phyloP scores from a whole-genome alignment of 225 moss, liverwort and hornwort genomes.

The Bryoerythrophyllum caledonicum region DNA sequence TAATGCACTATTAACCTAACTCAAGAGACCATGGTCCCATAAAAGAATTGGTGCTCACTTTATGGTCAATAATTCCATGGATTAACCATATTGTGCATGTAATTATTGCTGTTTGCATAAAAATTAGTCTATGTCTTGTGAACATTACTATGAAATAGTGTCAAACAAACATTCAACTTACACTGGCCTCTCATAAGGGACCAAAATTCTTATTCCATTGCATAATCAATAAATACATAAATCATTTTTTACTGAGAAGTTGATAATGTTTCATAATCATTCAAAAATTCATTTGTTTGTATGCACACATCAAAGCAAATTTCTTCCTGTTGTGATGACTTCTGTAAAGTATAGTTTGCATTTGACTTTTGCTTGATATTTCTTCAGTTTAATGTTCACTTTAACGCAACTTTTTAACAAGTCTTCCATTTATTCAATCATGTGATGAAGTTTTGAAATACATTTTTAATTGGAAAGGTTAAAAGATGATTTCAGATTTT shows the following conservation, averaged over 20 bases:
- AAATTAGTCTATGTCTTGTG: not conserved
- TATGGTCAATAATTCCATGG: not conserved
- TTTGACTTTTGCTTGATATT: no score
- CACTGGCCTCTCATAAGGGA: no score
- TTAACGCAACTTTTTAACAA: not conserved
- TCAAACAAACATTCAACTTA: no score
- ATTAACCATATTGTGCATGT: no score
- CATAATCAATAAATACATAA: not conserved
- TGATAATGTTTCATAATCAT: not conserved
- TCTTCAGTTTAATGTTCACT: not conserved
- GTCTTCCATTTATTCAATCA: not conserved
- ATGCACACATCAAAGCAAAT: rapidly evolving
- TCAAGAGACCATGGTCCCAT: rapidly evolving
- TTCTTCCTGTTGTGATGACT: not conserved
- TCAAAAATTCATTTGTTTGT: not conserved
- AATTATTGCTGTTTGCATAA: not conserved
- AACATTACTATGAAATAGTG: no score
- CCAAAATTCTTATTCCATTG: not conserved
- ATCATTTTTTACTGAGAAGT: rapidly evolving
- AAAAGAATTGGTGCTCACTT: not conserved
- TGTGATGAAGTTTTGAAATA: not conserved
- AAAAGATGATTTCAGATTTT: not conserved
- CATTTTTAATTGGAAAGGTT: no score
- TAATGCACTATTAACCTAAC: not conserved
- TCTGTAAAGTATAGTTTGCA: not conserved